Conservation (phyloP, 2,329 filamentous ascomycete genomes). For the Penicillium frequentans region DNA sequence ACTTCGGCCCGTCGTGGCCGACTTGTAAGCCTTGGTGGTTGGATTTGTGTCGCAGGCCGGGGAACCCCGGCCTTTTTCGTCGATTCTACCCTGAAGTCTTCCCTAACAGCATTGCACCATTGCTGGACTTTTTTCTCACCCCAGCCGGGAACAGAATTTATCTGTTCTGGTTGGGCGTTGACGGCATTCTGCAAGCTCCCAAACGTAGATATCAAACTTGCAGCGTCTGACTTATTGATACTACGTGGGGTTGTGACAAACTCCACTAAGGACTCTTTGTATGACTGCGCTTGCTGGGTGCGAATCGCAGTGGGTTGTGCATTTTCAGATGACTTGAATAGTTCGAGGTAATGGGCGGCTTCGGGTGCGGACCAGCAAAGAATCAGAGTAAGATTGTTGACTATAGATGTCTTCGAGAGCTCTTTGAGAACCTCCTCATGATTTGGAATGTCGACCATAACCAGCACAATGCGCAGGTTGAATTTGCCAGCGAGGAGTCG, state of each 20-base stretch:
- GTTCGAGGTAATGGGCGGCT: constrained; percentile 87
- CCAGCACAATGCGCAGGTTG: constrained; percentile 78
- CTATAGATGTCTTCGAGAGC: constrained; percentile 84
- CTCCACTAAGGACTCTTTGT: constrained; percentile 83
- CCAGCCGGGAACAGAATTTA: constrained; percentile 85
- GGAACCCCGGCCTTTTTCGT: constrained; percentile 58
- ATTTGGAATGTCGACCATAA: constrained; percentile 92
- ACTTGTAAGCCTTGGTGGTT: constrained; percentile 16
- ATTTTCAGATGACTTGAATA: constrained; percentile 93
- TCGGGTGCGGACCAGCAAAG: constrained; percentile 94
- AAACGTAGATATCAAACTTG: constrained; percentile 87
- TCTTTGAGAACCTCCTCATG: constrained; percentile 89
- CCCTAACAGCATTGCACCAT: constrained; percentile 78
- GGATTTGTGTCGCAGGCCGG: constrained; percentile 24
- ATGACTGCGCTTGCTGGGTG: constrained; percentile 78
- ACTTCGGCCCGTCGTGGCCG: constrained; percentile 13
- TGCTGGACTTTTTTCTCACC: constrained; percentile 90
- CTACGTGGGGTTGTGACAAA: constrained; percentile 88
- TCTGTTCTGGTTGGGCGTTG: constrained; percentile 83
- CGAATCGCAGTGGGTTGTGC: constrained; percentile 79
- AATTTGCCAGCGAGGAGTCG: constrained; percentile 81
- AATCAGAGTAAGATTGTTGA: constrained; percentile 90
- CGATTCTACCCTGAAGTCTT: constrained; percentile 77
- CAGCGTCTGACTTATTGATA: constrained; percentile 92
- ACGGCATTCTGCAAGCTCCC: constrained; percentile 83